Evolutionary conservation across 768 basidiomycete genomes (phyloP).

Genomic region (Nidularia pulvinata): DNA sequence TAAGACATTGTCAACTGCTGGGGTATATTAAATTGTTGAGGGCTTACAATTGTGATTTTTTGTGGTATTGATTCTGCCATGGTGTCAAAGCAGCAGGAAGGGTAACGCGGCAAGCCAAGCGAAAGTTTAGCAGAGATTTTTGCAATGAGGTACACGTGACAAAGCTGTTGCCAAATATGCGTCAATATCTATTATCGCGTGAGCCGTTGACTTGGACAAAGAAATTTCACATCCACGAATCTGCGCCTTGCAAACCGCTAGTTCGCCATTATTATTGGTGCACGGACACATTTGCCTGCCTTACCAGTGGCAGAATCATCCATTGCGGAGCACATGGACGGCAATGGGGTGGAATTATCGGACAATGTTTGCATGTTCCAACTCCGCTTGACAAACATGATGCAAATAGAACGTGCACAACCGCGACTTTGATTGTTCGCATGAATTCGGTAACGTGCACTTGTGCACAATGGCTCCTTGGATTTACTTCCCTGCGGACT

Average conservation of each 20-base stretch:
- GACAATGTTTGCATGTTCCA: slow-evolving; percentile 10
- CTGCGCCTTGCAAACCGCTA: too few relatives aligned
- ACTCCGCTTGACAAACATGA: slow-evolving; percentile 10
- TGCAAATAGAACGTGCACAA: slow-evolving; percentile 11
- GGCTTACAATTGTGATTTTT: slow-evolving; percentile 41
- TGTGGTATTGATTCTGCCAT: slow-evolving; percentile 33
- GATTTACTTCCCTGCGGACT: too few relatives aligned
- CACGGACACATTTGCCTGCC: too few relatives aligned
- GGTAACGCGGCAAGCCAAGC: background rate
- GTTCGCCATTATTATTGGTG: too few relatives aligned
- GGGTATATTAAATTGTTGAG: background rate
- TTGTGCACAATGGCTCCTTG: too few relatives aligned
- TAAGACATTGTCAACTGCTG: slow-evolving; percentile 16
- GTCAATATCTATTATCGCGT: background rate
- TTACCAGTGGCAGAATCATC: too few relatives aligned
- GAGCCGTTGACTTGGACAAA: too few relatives aligned
- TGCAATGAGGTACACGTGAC: slow-evolving; percentile 3
- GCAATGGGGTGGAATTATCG: background rate
- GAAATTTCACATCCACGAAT: too few relatives aligned
- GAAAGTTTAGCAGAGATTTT: too few relatives aligned
- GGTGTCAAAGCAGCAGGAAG: slow-evolving; percentile 4
- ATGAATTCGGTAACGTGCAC: background rate
- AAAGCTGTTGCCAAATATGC: background rate
- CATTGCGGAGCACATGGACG: slow-evolving; percentile 1
- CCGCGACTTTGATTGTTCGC: too few relatives aligned